phyloP scores from a whole-genome alignment of 495 filamentous ascomycete genomes.

The Hamigera avellanea region DNA sequence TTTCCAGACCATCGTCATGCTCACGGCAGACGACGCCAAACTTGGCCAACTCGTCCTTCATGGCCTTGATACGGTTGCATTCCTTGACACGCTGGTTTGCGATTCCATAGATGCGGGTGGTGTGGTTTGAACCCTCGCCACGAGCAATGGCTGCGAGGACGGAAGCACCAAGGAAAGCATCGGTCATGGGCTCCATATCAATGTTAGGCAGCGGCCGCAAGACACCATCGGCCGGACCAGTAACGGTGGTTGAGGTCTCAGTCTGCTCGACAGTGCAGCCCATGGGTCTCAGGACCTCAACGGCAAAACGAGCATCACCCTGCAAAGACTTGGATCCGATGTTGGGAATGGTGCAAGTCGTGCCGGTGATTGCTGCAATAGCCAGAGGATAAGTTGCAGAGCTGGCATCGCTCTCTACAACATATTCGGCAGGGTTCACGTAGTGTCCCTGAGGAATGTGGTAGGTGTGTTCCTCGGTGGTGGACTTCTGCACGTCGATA shows the following conservation, averaged over 20 bases:
- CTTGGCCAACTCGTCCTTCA: constrained; percentile 94
- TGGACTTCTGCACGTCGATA: constrained; percentile 61
- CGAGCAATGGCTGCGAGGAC: constrained; percentile 87
- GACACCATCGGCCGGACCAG: constrained; percentile 62
- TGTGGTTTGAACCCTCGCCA: constrained; percentile 38
- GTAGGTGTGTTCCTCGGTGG: constrained; percentile 77
- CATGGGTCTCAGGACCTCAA: constrained; percentile 87
- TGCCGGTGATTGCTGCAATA: constrained; percentile 88
- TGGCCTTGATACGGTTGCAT: constrained; percentile 91
- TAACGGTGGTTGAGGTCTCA: constrained; percentile 80
- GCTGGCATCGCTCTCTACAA: constrained; percentile 93
- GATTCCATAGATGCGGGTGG: constrained; percentile 83
- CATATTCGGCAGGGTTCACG: constrained; percentile 74
- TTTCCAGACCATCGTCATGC: constrained; percentile 84
- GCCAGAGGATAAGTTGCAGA: constrained; percentile 95
- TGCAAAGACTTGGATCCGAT: constrained; percentile 88
- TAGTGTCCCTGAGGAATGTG: constrained; percentile 84
- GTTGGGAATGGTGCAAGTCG: constrained; percentile 89
- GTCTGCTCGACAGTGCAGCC: constrained; percentile 84
- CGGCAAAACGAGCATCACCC: constrained; percentile 90
- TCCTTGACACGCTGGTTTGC: constrained; percentile 99
- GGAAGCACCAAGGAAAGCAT: constrained; percentile 92
- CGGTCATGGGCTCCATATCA: constrained; percentile 99
- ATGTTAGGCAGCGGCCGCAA: constrained; percentile 64
- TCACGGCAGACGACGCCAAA: constrained; percentile 84